Percentiles rank a stretch among this genome's conserved stretches.
Evolutionary conservation across 140 eudicot genomes (phyloP).

Genomic region (Anethum foeniculum): DNA sequence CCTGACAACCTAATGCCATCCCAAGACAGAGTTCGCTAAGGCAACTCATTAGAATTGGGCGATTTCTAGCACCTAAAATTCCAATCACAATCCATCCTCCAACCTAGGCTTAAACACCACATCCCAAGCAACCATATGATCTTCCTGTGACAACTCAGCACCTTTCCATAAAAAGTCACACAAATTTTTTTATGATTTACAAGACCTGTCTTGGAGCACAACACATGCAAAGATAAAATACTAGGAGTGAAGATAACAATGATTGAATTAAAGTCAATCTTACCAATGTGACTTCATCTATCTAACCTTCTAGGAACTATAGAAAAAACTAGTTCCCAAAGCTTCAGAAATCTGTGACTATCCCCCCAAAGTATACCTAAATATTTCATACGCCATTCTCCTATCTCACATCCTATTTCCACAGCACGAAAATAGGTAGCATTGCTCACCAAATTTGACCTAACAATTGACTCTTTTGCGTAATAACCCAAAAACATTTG

Average conservation of each 20-base stretch:
- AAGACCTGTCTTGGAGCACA: not conserved
- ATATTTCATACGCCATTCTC: too few species aligned
- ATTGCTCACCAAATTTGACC: too few species aligned
- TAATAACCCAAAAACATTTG: too few species aligned
- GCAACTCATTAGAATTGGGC: not conserved
- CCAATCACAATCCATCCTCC: not conserved
- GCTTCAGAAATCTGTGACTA: not conserved
- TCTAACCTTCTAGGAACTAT: not conserved
- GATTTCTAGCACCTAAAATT: not conserved
- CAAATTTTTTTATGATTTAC: not conserved
- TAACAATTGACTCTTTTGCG: too few species aligned
- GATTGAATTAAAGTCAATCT: not conserved
- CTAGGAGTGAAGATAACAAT: not conserved
- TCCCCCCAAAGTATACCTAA: not conserved
- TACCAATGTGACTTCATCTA: not conserved
- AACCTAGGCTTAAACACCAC: not conserved
- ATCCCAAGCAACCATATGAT: not conserved
- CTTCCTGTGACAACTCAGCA: not conserved
- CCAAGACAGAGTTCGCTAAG: not conserved
- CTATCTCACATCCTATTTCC: too few species aligned
- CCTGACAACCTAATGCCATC: not conserved
- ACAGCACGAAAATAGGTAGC: too few species aligned
- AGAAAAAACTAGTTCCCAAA: not conserved
- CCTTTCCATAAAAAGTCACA: not conserved
- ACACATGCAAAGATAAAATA: not conserved